Evolutionary conservation across 371 early-diverging fungal genomes (phyloP).

Genomic region (Cokeromyces recurvatus): DNA sequence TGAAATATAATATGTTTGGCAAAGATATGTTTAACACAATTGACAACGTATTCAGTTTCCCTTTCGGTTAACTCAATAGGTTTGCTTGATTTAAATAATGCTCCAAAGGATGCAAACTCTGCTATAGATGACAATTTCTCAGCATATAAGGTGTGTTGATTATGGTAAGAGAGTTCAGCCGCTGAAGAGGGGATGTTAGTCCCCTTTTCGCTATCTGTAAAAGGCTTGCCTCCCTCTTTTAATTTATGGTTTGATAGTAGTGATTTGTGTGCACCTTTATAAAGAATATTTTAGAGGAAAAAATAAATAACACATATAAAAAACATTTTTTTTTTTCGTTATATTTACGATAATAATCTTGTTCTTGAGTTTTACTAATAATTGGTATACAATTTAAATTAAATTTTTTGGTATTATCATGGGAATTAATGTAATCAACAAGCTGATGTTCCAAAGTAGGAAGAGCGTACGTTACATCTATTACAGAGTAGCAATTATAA

Average conservation of each 20-base stretch:
- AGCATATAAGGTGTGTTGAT: conserved; percentile 72
- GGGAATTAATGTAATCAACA: conserved; percentile 70
- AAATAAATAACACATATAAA: no score
- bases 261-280: no score
- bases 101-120: conserved; percentile 79
- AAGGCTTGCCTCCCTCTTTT: no score
- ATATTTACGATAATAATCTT: conserved; percentile 46
- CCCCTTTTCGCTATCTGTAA: no score
- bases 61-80: conserved; percentile 85
- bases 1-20: conserved; percentile 90
- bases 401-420: conserved; percentile 51
- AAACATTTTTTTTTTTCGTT: conserved; percentile 13
- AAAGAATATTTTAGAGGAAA: no score
- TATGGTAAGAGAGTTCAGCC: conserved; percentile 17
- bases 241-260: no score
- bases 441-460: conserved; percentile 84
- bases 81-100: conserved; percentile 77
- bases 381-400: conserved; percentile 78
- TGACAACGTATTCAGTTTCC: conserved; percentile 94
- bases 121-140: conserved; percentile 74
- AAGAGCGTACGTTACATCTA: conserved; percentile 83
- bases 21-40: conserved; percentile 92
- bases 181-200: no score
- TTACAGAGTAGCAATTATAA: conserved; percentile 59
- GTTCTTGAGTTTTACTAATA: conserved; percentile 78